Evolutionary conservation across 2,329 filamentous ascomycete species (phyloP).

Genomic region (Calonectria leucothoes): DNA sequence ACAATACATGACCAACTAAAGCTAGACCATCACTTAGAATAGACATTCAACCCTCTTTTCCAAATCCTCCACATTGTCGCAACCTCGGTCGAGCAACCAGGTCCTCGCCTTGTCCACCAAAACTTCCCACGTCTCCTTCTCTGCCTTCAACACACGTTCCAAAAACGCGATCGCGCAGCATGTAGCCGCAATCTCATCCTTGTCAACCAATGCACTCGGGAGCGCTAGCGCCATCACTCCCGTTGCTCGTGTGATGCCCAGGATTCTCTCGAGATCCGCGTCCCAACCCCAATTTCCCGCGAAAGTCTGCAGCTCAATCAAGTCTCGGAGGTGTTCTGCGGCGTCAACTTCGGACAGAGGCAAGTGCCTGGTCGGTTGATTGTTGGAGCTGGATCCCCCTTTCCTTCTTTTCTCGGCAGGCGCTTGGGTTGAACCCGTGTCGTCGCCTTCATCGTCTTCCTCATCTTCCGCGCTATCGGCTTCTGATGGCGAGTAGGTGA

Average conservation of each 20-base stretch:
- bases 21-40: background rate
- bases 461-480: background rate
- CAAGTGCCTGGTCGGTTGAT: accelerated
- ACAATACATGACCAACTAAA: background rate
- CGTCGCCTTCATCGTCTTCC: background rate
- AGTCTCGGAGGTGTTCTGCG: conserved; percentile 43
- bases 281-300: conserved; percentile 45
- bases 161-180: conserved; percentile 50
- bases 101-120: conserved; percentile 68
- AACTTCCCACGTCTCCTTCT: conserved; percentile 72
- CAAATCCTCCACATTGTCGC: background rate
- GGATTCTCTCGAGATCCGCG: conserved; percentile 36
- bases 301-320: conserved; percentile 62
- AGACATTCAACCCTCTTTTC: background rate
- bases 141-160: conserved; percentile 53
- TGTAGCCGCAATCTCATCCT: conserved; percentile 39
- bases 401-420: background rate
- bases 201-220: background rate
- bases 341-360: background rate
- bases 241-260: conserved; percentile 34
- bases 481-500: background rate
- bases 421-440: background rate
- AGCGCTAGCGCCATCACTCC: conserved; percentile 11
- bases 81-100: conserved; percentile 54
- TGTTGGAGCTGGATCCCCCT: background rate